A percentile compares a stretch with the other conserved stretches of the same genome.
Conservation (phyloP, 345 rosid genomes). For the Eucalyptus victrix region DNA sequence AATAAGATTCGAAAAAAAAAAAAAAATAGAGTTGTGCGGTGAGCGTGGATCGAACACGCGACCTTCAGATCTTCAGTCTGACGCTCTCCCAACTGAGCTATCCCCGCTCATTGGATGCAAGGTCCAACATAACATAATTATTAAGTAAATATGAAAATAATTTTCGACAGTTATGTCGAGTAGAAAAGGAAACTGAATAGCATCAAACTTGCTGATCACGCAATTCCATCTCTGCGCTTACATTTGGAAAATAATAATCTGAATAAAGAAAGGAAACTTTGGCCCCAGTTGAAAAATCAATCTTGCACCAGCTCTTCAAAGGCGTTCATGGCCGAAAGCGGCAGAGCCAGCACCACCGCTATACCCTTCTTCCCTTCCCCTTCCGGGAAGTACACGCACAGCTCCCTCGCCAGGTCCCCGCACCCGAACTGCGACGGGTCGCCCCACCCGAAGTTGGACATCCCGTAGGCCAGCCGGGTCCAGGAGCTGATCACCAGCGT, state of each 20-base stretch:
- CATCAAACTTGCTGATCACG: neutral
- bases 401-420: neutral
- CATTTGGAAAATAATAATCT: neutral
- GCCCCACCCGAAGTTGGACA: conserved; percentile 7
- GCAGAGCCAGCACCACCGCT: neutral
- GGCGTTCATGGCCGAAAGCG: neutral
- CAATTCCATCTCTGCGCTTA: neutral
- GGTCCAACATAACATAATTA: rapidly evolving
- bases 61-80: conserved; percentile 97
- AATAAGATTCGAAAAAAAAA: rapidly evolving
- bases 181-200: neutral
- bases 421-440: conserved; percentile 4
- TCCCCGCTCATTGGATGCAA: conserved; percentile 5
- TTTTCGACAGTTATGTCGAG: neutral
- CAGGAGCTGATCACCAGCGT: conserved; percentile 7
- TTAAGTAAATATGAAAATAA: too few species aligned
- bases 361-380: neutral
- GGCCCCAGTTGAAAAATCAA: neutral
- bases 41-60: conserved; percentile 93
- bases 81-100: conserved; percentile 96
- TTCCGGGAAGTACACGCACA: neutral
- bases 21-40: conserved; percentile 13
- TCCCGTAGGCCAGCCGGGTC: neutral
- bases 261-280: neutral
- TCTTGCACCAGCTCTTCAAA: neutral